Evolutionary conservation across 208 protist genomes (phyloP).

Genomic region (Entamoeba histolytica): DNA sequence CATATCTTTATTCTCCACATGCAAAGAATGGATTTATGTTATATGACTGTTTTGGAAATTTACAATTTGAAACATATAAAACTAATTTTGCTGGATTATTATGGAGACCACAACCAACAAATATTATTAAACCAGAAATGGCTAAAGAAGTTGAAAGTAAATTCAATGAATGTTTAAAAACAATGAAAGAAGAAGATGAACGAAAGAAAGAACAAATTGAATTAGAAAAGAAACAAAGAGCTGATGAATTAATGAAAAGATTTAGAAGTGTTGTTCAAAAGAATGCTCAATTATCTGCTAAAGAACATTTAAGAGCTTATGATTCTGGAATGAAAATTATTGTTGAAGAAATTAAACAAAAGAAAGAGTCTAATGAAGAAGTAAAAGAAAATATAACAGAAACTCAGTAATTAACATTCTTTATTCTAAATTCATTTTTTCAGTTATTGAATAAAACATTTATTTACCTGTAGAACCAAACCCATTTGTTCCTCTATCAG

Average conservation of each 20-base stretch:
- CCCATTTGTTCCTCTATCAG: neutral
- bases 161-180: neutral
- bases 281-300: neutral
- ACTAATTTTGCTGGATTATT: neutral
- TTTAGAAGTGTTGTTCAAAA: neutral
- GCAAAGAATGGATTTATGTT: neutral
- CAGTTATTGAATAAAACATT: no score
- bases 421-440: no score
- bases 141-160: neutral
- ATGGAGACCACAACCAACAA: neutral
- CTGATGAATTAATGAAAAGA: neutral
- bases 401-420: no score
- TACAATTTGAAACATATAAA: neutral
- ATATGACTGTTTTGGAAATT: neutral
- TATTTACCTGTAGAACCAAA: neutral
- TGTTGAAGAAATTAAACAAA: neutral
- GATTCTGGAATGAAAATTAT: neutral
- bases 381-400: no score
- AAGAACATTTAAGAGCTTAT: neutral
- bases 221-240: neutral
- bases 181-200: neutral
- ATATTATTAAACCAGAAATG: neutral
- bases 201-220: neutral
- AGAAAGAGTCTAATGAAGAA: no score
- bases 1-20: neutral